Percentiles rank a stretch among this genome's conserved stretches.
phyloP scores from a whole-genome alignment of 2,329 filamentous ascomycete genomes.

The Blastomyces percursus region DNA sequence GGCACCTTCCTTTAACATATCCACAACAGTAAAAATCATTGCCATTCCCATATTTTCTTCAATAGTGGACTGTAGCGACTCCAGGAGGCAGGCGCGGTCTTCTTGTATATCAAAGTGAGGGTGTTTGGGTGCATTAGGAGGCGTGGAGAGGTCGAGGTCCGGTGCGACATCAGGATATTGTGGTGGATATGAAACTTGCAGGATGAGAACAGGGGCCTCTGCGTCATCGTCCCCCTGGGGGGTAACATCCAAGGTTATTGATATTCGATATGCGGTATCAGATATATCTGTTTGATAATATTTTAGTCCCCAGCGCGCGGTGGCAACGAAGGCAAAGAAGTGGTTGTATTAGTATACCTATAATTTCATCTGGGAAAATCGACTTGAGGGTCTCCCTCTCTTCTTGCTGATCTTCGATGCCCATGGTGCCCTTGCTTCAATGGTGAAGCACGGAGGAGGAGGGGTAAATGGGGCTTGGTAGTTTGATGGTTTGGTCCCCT shows the following conservation, averaged over 20 bases:
- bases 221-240: constrained; percentile 50
- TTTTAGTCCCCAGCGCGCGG: constrained; percentile 6
- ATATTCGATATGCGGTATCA: constrained; percentile 78
- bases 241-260: constrained; percentile 67
- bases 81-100: constrained; percentile 65
- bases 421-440: constrained; percentile 27
- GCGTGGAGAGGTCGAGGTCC: constrained; percentile 63
- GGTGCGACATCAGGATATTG: constrained; percentile 84
- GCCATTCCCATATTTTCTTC: constrained; percentile 94
- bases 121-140: constrained; percentile 59
- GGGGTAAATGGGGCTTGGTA: not conserved
- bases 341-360: constrained; percentile 44
- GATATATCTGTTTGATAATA: constrained; percentile 57
- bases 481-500: not conserved
- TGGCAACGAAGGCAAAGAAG: constrained; percentile 13
- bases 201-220: constrained; percentile 58
- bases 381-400: constrained; percentile 96
- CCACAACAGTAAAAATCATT: constrained; percentile 90
- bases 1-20: constrained; percentile 78
- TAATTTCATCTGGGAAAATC: constrained; percentile 97
- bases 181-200: constrained; percentile 82
- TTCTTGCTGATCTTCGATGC: constrained; percentile 77
- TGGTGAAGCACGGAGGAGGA: not conserved
- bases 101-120: constrained; percentile 66
- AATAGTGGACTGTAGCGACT: constrained; percentile 60